A percentile compares a stretch with the other conserved stretches of the same genome.
phyloP scores from a whole-genome alignment of 805 yeast genomes.

The Starmerella bombicola region DNA sequence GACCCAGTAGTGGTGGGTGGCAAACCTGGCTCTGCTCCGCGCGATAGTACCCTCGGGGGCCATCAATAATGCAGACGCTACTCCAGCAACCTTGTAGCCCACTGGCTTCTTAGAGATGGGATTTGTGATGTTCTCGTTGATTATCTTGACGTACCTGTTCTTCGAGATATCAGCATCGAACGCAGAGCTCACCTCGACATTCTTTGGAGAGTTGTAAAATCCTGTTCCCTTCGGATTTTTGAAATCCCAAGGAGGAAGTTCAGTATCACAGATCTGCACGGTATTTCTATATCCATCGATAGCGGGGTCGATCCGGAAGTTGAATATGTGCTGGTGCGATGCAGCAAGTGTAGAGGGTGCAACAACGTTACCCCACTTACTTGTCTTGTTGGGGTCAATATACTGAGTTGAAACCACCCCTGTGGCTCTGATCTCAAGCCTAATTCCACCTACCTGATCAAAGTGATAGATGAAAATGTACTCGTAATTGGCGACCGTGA shows the following conservation, averaged over 20 bases:
- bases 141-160: conserved; percentile 59
- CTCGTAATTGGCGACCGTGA: conserved; percentile 77
- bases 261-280: conserved; percentile 58
- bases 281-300: conserved; percentile 69
- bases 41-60: conserved; percentile 54
- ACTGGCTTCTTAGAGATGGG: conserved; percentile 59
- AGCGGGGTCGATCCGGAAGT: conserved; percentile 72
- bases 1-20: conserved; percentile 71
- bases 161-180: conserved; percentile 65
- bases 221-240: conserved; percentile 61
- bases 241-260: conserved; percentile 44
- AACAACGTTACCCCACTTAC: conserved; percentile 60
- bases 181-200: conserved; percentile 55
- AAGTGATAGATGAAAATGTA: conserved; percentile 59
- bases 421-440: conserved; percentile 71
- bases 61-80: conserved; percentile 64
- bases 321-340: conserved; percentile 69
- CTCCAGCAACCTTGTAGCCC: conserved; percentile 60
- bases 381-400: conserved; percentile 52
- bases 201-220: conserved; percentile 47
- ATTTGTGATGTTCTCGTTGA: conserved; percentile 60
- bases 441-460: conserved; percentile 66
- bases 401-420: conserved; percentile 82
- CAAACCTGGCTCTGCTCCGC: conserved; percentile 57
- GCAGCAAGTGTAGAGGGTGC: conserved; percentile 75